Conservation (phyloP, 2,329 filamentous ascomycete species). For the Beauveria brongniartii region DNA sequence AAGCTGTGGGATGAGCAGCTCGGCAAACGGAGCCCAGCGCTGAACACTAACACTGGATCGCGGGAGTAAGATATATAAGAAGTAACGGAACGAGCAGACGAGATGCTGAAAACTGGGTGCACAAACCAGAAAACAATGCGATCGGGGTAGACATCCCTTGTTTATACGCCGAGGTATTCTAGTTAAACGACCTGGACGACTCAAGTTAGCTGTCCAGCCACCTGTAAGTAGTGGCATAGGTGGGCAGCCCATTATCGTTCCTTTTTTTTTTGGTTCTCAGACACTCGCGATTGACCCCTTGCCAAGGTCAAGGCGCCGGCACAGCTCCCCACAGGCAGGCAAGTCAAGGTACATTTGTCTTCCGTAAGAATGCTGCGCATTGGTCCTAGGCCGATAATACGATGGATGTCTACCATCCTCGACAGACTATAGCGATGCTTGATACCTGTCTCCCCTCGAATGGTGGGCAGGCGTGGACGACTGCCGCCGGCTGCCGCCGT, state of each 20-base stretch:
- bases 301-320: constrained; percentile 12
- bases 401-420: neutral
- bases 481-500: neutral
- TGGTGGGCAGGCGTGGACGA: neutral
- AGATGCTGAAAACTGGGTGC: neutral
- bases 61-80: constrained; percentile 1
- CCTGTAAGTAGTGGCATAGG: neutral
- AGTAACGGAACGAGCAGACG: neutral
- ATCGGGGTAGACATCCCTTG: constrained; percentile 4
- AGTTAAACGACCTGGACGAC: neutral
- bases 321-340: neutral
- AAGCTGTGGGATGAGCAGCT: neutral
- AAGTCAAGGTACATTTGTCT: neutral
- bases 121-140: neutral
- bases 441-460: neutral
- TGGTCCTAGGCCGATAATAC: neutral
- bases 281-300: constrained; percentile 11
- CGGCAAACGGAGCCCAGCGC: neutral
- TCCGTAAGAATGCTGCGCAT: neutral
- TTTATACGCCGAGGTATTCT: constrained; percentile 7
- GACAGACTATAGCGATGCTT: neutral
- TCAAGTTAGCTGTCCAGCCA: constrained; percentile 2
- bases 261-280: constrained; percentile 12
- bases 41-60: neutral
- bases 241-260: constrained; percentile 6